Conservation (phyloP, 768 basidiomycete species). For the Podaxis rugospora region DNA sequence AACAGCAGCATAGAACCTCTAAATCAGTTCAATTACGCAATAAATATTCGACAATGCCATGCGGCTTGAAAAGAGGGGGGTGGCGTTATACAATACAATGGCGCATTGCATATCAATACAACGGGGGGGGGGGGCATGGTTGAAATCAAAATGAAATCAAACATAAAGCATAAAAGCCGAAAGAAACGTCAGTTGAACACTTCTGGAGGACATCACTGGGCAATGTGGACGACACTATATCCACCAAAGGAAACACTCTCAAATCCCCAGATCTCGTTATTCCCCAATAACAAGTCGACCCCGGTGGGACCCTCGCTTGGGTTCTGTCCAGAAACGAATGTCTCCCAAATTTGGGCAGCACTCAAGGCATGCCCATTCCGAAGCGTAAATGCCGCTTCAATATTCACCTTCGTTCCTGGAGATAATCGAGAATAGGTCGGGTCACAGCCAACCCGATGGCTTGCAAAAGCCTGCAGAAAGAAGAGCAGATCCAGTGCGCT, state of each 20-base stretch:
- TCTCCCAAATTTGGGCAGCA: neutral
- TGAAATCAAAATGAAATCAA: too few relatives aligned
- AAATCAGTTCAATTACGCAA: too few relatives aligned
- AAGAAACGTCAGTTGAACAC: too few relatives aligned
- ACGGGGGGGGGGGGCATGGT: too few relatives aligned
- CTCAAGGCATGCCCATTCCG: neutral
- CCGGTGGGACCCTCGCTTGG: neutral
- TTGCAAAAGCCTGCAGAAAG: neutral
- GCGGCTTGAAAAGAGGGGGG: too few relatives aligned
- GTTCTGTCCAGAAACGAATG: neutral
- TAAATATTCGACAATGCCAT: too few relatives aligned
- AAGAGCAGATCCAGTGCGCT: neutral
- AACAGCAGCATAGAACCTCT: too few relatives aligned
- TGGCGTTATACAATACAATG: too few relatives aligned
- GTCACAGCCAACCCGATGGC: neutral
- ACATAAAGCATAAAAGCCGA: too few relatives aligned
- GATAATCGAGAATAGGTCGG: neutral
- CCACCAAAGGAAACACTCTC: neutral
- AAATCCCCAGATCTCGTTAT: neutral
- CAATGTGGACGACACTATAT: neutral
- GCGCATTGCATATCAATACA: too few relatives aligned
- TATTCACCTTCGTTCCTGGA: neutral
- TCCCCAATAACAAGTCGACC: neutral
- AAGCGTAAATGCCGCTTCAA: neutral
- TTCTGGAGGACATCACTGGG: neutral